Percentiles rank a stretch among this genome's conserved stretches.
These are phyloP conservation scores for Trichoderma afroharzianum DNA, from an alignment of 2,329 filamentous ascomycete species.

Conservation along the genomic window DNA sequence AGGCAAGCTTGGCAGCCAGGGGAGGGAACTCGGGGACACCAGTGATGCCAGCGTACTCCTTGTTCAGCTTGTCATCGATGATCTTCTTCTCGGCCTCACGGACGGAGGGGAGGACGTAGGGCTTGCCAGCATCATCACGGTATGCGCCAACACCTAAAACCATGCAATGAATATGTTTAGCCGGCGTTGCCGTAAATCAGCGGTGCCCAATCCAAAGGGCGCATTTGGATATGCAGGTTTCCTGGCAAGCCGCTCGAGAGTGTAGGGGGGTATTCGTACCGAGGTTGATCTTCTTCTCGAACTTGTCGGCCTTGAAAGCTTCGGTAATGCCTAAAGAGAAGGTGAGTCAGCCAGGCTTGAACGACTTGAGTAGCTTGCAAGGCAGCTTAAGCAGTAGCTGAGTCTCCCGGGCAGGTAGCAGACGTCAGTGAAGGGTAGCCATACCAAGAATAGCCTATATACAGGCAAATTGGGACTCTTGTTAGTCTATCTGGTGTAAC, in stretches of 20 bases:
- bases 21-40: constrained; percentile 92
- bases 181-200: constrained; percentile 18
- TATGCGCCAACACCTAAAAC: constrained; percentile 87
- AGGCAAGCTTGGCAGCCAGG: constrained; percentile 85
- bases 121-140: constrained; percentile 96
- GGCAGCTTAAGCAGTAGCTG: not conserved
- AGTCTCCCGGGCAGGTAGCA: not conserved
- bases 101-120: constrained; percentile 94
- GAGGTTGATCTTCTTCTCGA: constrained; percentile 95
- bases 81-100: constrained; percentile 84
- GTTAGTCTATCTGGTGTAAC: not conserved
- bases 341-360: constrained; percentile 24
- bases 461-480: not conserved
- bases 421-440: constrained; percentile 26
- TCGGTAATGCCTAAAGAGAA: constrained; percentile 74
- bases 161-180: constrained; percentile 7
- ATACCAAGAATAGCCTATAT: constrained; percentile 71
- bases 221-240: constrained; percentile 4
- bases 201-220: constrained; percentile 12
- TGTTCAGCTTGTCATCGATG: constrained; percentile 74
- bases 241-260: constrained; percentile 12
- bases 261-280: constrained; percentile 48
- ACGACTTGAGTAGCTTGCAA: not conserved
- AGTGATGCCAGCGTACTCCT: constrained; percentile 98
- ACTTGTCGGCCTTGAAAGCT: constrained; percentile 95